A percentile compares a stretch with the other conserved stretches of the same genome.
These are phyloP conservation scores for Penicillium sp. DNA, from an alignment of 2,329 filamentous ascomycete genomes.

Conservation along the genomic window DNA sequence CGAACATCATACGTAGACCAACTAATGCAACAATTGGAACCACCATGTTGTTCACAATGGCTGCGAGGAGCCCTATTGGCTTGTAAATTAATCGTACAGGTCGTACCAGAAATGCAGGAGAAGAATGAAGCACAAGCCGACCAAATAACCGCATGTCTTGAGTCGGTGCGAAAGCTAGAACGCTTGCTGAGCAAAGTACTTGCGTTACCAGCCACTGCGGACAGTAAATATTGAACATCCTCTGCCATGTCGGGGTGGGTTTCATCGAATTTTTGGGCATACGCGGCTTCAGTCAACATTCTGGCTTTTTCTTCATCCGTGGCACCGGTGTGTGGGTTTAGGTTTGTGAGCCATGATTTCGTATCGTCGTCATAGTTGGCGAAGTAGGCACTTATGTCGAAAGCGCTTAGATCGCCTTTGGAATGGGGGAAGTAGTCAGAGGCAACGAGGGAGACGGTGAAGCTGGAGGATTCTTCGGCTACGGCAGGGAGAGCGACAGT, in stretches of 20 bases:
- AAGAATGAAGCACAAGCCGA: background rate
- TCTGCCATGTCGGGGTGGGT: background rate
- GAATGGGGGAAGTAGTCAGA: conserved; percentile 2
- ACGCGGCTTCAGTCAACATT: background rate
- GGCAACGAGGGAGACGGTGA: background rate
- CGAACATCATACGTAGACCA: background rate
- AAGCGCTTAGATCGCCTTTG: conserved; percentile 1
- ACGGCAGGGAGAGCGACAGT: too few relatives aligned
- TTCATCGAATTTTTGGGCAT: background rate
- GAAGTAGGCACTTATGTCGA: conserved; percentile 7
- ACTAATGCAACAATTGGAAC: background rate
- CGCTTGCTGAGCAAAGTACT: background rate
- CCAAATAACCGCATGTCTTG: background rate
- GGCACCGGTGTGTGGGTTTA: background rate
- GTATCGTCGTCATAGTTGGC: background rate
- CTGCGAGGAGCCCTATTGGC: background rate
- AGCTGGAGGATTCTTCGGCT: background rate
- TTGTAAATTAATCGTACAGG: background rate
- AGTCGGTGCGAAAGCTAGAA: background rate
- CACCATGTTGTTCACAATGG: background rate
- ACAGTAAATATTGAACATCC: background rate
- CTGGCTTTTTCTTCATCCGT: conserved; percentile 2
- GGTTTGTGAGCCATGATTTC: background rate
- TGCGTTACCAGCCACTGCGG: background rate
- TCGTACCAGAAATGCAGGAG: background rate